Percentiles rank a stretch among this genome's conserved stretches.
phyloP scores from a whole-genome alignment of 768 basidiomycete species.

The Podaxis sp. region DNA sequence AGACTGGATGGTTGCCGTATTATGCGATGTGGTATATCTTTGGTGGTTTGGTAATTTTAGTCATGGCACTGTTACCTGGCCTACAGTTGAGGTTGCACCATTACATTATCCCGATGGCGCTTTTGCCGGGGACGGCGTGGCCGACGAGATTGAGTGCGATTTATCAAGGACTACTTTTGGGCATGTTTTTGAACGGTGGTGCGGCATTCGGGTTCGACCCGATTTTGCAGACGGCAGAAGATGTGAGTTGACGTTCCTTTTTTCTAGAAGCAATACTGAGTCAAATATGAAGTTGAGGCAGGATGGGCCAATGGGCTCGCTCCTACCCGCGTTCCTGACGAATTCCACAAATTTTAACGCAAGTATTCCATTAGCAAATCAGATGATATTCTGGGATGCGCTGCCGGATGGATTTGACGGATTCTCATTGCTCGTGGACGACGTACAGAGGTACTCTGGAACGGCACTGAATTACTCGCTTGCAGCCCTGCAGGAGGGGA shows the following conservation, averaged over 20 bases:
- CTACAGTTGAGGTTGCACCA: slow-evolving; percentile 77
- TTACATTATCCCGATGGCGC: slow-evolving; percentile 73
- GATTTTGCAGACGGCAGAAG: slow-evolving; percentile 72
- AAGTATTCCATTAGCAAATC: slow-evolving; percentile 51
- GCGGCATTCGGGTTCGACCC: slow-evolving; percentile 81
- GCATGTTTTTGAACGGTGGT: slow-evolving; percentile 78
- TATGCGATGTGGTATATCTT: slow-evolving; percentile 74
- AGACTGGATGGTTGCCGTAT: slow-evolving; percentile 79
- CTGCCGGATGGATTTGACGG: slow-evolving; percentile 67
- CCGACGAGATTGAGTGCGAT: slow-evolving; percentile 79
- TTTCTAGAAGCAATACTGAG: slow-evolving; percentile 3
- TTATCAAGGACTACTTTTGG: slow-evolving; percentile 79
- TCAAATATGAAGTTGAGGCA: slow-evolving; percentile 52
- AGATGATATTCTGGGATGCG: slow-evolving; percentile 56
- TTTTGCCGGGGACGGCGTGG: slow-evolving; percentile 79
- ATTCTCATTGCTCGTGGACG: slow-evolving; percentile 80
- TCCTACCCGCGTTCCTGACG: slow-evolving; percentile 70
- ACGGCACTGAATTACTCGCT: slow-evolving; percentile 69
- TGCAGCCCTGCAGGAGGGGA: slow-evolving; percentile 51
- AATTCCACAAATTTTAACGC: slow-evolving; percentile 69
- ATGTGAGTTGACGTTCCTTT: slow-evolving; percentile 43
- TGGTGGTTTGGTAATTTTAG: slow-evolving; percentile 64
- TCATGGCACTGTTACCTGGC: slow-evolving; percentile 69
- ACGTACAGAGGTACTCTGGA: slow-evolving; percentile 80
- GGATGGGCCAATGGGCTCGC: slow-evolving; percentile 70